Evolutionary conservation across 805 yeast genomes (phyloP), one percentile per base, ranked within the genome.

Genomic region (Yarrowia hollandica): DNA sequence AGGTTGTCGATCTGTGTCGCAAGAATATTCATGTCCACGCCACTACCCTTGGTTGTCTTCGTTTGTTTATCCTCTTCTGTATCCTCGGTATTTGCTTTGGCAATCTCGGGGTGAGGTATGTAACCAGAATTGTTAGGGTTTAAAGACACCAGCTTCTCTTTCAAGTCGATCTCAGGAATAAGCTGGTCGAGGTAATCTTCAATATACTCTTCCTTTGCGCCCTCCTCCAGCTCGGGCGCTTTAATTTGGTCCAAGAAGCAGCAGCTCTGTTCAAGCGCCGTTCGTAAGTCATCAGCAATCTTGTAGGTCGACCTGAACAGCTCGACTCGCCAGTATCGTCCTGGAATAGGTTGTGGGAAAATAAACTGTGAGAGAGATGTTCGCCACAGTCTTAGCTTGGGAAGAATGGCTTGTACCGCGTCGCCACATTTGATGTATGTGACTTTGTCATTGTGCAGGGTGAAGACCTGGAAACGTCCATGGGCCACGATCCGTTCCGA

Each of bases 331-430:
- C 95, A 88, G 69, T 82, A 86, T 65, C 92, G 73, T 62, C 83
- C 85, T 0, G 95, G 95, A 65, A 86, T 87, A 23, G 81, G 82
- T 60, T 88, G 76, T 0, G 90, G 84, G 15, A 88, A 68, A 2
- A 85, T 75, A 64, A 84, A 85, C 64, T 78, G 79, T 52, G 74
- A 75, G 46, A 61, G 62, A 19, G 74, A 72, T 10, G 79, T 75
- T 64, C 87, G 73, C 61, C 86, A 69, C 2, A 88, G 75, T 64
- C 82, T 80, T 58, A 85, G 69, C 62, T 78, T 80, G 3, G 90
- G 88, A 56, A 88, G 72, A 12, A 88, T 79, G 4, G 96, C 95
- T 67, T 87, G 87, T 1, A 87, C 80, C 34, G 88, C 80, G 5
- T 82, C 75, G 0, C 88, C 90, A 71, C 90, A 85, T 11, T 82